A percentile compares a stretch with the other conserved stretches of the same genome.
phyloP scores from a whole-genome alignment of 2,329 filamentous ascomycete genomes.

The Penicillium sp. region DNA sequence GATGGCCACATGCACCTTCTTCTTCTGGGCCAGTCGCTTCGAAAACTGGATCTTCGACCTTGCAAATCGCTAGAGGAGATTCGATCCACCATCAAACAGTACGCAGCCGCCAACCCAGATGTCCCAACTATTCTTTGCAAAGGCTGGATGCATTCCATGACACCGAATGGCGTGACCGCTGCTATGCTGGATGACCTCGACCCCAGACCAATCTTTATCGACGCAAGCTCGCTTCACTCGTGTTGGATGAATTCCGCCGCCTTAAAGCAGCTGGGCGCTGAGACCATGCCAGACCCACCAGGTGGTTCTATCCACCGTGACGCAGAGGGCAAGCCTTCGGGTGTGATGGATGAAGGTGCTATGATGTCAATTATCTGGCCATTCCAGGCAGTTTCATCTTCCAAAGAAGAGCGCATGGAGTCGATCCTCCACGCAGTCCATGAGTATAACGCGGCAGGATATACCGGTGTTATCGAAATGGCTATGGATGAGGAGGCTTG shows the following conservation, averaged over 20 bases:
- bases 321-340: constrained; percentile 42
- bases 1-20: constrained; percentile 48
- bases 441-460: constrained; percentile 48
- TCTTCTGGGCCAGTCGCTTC: constrained; percentile 48
- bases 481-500: constrained; percentile 54
- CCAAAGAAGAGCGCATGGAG: constrained; percentile 44
- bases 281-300: constrained; percentile 43
- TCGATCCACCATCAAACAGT: constrained; percentile 40
- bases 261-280: constrained; percentile 46
- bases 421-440: constrained; percentile 44
- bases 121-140: constrained; percentile 47
- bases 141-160: constrained; percentile 51
- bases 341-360: constrained; percentile 49
- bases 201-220: constrained; percentile 51
- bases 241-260: constrained; percentile 54
- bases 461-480: constrained; percentile 55
- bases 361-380: constrained; percentile 51
- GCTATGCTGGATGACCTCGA: constrained; percentile 52
- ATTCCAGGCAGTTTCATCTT: constrained; percentile 46
- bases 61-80: constrained; percentile 49
- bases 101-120: constrained; percentile 40
- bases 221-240: constrained; percentile 52
- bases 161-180: constrained; percentile 47
- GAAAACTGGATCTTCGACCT: constrained; percentile 46
- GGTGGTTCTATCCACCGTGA: constrained; percentile 52